Conservation (phyloP, 1,284 basidiomycete genomes). For the Ceratobasidium sp. region DNA sequence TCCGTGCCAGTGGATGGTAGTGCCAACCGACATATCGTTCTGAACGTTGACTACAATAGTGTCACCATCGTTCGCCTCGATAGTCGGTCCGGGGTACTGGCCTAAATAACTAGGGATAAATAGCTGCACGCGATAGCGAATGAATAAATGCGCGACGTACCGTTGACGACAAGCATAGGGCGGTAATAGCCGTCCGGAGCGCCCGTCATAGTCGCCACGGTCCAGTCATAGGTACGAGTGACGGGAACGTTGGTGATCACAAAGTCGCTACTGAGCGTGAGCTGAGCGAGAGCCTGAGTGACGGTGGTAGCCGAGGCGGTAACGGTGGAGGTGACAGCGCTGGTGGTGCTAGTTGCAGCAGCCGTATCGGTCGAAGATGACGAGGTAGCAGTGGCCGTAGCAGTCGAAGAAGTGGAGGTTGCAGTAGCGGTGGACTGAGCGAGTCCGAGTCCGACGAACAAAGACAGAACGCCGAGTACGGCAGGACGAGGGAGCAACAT, state of each 20-base stretch:
- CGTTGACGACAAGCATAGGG: constrained; percentile 55
- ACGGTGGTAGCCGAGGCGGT: constrained; percentile 5
- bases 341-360: background rate
- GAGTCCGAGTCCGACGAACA: constrained; percentile 6
- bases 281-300: constrained; percentile 11
- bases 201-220: constrained; percentile 20
- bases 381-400: background rate
- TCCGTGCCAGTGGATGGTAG: constrained; percentile 57
- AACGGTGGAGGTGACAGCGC: background rate
- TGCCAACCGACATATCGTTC: constrained; percentile 52
- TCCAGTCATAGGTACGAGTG: constrained; percentile 40
- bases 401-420: constrained; percentile 4
- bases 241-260: constrained; percentile 29
- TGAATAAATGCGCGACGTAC: constrained; percentile 51
- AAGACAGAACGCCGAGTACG: constrained; percentile 13
- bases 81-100: constrained; percentile 28
- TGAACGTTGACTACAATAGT: constrained; percentile 53
- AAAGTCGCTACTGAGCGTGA: constrained; percentile 32
- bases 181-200: constrained; percentile 52
- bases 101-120: constrained; percentile 46
- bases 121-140: constrained; percentile 54
- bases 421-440: constrained; percentile 18
- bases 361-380: background rate
- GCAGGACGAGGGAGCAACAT: constrained; percentile 30
- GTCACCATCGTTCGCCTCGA: constrained; percentile 50